These are phyloP conservation scores for Keithomyces neogunnii DNA, from an alignment of 2,329 filamentous ascomycete species.

Conservation along the genomic window DNA sequence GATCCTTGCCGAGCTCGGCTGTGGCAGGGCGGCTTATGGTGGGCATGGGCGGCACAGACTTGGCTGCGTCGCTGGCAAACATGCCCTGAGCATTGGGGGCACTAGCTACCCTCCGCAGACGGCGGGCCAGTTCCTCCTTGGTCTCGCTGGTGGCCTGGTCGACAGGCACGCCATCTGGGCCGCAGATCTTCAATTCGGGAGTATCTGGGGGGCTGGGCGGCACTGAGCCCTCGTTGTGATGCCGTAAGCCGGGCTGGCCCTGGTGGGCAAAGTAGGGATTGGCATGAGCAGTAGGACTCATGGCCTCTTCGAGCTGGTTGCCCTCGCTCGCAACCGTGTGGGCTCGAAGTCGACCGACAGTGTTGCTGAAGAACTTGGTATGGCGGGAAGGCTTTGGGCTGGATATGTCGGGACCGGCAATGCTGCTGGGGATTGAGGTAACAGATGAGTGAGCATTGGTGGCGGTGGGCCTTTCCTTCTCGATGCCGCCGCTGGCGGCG, in stretches of 20 bases:
- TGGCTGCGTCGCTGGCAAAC: constrained; percentile 46
- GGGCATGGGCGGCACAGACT: constrained; percentile 23
- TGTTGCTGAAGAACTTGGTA: constrained; percentile 79
- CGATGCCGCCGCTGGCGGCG: constrained; percentile 27
- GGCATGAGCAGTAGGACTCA: constrained; percentile 87
- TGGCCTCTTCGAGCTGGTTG: constrained; percentile 76
- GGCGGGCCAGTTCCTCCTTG: constrained; percentile 90
- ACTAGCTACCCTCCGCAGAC: constrained; percentile 87
- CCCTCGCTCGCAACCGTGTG: constrained; percentile 90
- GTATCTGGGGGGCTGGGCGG: constrained; percentile 90
- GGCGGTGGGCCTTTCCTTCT: constrained; percentile 22
- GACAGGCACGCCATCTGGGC: constrained; percentile 54
- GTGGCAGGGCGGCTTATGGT: constrained; percentile 67
- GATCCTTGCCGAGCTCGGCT: constrained; percentile 79
- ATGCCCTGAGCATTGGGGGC: constrained; percentile 94
- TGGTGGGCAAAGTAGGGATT: constrained; percentile 98
- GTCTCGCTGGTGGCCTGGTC: constrained; percentile 66
- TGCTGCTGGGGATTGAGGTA: constrained; percentile 10
- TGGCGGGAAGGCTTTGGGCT: constrained; percentile 62
- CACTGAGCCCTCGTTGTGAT: constrained; percentile 90
- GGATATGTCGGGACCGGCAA: constrained; percentile 7
- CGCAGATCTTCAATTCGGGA: constrained; percentile 66
- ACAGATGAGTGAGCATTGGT: background rate
- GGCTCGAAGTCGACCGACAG: constrained; percentile 79
- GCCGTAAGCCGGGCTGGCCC: constrained; percentile 82